Base-by-base conservation (phyloP, 1,139 yeast genomes). In the Geotrichum restrictum region DNA sequence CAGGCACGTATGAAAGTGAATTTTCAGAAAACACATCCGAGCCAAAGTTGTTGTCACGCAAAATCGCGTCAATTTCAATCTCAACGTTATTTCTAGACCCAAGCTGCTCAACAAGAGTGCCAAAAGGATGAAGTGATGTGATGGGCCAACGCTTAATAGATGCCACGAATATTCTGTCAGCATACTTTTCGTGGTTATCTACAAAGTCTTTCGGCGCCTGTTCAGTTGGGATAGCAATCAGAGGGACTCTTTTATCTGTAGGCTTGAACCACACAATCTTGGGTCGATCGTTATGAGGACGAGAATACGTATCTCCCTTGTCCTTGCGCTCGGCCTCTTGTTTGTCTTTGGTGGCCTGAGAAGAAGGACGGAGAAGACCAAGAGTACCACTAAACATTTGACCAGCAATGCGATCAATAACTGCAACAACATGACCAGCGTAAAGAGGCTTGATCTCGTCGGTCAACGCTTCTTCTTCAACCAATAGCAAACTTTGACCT, bases 181-280 rank as follows among this genome's bases (percentile, higher is more conserved):
- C 77, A 63, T 93, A 93, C 51, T 76, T 78, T 55, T 87, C 95
- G 60, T 89, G 95, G 63, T 89, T 88, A 59, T 89, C 96, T 42
- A 93, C 94, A 71, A 93, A 91, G 68, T 93, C 98, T 57, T 80
- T 81, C 36, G 98, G 98, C 0, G 97, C 98, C 69, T 93, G 96
- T 66, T 93, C 98, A 1, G 98, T 93, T 42, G 98, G 98, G 60
- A 93, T 93, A 13, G 98, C 98, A 74, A 93, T 91, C 60, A 93
- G 77, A 4, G 98, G 98, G 18, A 93, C 98, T 60, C 95, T 88
- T 70, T 93, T 93, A 68, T 93, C 98, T 1, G 96, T 89, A 33
- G 98, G 98, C 68, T 93, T 93, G 70, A 93, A 93, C 98, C 98
- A 93, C 38, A 93, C 98, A 73, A 93, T 93, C 67, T 93, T 93